Evolutionary conservation across 2,329 filamentous ascomycete species (phyloP).

Genomic region (Ploettnerulaceae sp.): DNA sequence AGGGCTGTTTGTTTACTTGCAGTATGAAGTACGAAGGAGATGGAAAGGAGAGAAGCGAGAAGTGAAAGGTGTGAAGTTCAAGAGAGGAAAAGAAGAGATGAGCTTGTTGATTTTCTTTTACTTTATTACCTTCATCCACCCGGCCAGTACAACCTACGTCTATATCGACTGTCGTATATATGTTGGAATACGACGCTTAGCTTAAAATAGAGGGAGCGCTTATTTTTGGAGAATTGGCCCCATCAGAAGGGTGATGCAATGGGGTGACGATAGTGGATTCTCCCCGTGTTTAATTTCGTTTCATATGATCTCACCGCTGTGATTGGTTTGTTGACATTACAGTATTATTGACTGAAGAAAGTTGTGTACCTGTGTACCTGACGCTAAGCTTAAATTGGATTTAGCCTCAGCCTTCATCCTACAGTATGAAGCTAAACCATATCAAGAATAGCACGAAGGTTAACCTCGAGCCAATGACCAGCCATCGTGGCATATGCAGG

Average conservation of each 20-base stretch:
- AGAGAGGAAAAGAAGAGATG: too few species aligned
- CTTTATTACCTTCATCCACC: not conserved
- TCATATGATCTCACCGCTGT: not conserved
- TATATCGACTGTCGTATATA: not conserved
- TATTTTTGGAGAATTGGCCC: not conserved
- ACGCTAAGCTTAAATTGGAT: not conserved
- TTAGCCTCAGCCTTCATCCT: not conserved
- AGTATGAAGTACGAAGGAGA: too few species aligned
- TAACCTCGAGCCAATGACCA: not conserved
- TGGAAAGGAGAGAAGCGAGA: not conserved
- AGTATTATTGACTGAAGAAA: not conserved
- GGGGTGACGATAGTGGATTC: not conserved
- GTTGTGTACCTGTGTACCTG: too few species aligned
- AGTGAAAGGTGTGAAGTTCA: too few species aligned
- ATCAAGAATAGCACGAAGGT: not conserved
- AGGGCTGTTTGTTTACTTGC: not conserved
- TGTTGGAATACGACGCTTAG: not conserved
- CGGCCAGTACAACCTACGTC: not conserved
- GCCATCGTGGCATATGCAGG: not conserved
- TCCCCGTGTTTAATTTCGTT: slow-evolving; percentile 2
- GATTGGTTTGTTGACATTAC: not conserved
- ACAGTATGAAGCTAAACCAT: too few species aligned
- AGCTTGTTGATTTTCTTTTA: not conserved
- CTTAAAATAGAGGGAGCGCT: slow-evolving; percentile 4
- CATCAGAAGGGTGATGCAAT: not conserved